These are phyloP conservation scores for Penicillium sp. DNA, from an alignment of 2,329 filamentous ascomycete genomes.

Conservation along the genomic window DNA sequence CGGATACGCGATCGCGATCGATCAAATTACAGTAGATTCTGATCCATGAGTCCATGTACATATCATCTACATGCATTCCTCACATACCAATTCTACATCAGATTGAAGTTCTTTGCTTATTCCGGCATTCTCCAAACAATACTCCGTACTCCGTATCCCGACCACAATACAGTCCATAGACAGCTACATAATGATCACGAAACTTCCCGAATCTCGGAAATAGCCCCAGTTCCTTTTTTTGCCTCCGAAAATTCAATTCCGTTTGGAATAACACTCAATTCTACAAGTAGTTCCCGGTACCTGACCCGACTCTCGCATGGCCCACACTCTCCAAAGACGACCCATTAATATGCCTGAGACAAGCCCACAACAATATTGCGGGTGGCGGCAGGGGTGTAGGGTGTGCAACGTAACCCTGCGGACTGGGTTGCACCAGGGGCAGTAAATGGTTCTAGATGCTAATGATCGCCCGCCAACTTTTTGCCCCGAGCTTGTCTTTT, in stretches of 20 bases:
- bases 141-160: neutral
- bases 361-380: conserved; percentile 1
- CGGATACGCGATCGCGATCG: neutral
- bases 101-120: neutral
- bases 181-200: neutral
- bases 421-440: conserved; percentile 2
- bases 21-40: neutral
- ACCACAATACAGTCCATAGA: no score
- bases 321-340: neutral
- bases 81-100: neutral
- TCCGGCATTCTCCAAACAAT: neutral
- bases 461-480: conserved; percentile 8
- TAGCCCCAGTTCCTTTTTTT: neutral
- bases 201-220: neutral
- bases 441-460: neutral
- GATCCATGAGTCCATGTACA: neutral
- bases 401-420: conserved; percentile 3
- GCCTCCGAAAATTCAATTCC: neutral
- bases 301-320: neutral
- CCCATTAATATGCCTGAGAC: conserved; percentile 12
- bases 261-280: neutral
- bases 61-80: neutral
- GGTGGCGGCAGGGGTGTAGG: conserved; percentile 8
- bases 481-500: neutral
- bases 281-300: neutral